phyloP scores from a whole-genome alignment of 768 basidiomycete species.

The Daedaleopsis sinensis region DNA sequence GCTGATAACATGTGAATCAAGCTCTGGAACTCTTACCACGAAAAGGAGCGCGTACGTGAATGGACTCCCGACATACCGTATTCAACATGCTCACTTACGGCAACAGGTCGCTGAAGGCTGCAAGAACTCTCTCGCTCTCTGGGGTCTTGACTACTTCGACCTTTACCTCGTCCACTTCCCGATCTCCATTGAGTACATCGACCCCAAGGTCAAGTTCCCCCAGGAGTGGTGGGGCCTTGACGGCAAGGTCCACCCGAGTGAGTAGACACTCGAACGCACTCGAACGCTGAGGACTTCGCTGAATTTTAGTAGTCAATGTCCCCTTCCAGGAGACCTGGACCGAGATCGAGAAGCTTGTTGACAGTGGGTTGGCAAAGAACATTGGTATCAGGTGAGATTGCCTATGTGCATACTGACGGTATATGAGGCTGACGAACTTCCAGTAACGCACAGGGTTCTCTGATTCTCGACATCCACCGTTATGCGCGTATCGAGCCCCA shows the following conservation, averaged over 20 bases:
- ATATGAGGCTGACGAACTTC: neutral
- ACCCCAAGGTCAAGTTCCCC: slow-evolving; percentile 75
- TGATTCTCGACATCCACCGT: slow-evolving; percentile 76
- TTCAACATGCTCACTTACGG: neutral
- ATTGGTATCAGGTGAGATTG: slow-evolving; percentile 69
- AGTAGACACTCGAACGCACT: slow-evolving; percentile 23
- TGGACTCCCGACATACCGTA: slow-evolving; percentile 3
- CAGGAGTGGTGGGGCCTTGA: slow-evolving; percentile 83
- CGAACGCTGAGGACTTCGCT: neutral
- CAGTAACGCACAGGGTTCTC: slow-evolving; percentile 74
- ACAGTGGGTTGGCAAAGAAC: slow-evolving; percentile 70
- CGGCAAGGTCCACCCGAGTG: slow-evolving; percentile 66
- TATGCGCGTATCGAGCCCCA: slow-evolving; percentile 70
- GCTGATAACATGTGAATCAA: slow-evolving; percentile 28
- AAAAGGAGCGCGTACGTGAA: slow-evolving; percentile 64
- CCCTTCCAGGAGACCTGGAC: slow-evolving; percentile 84
- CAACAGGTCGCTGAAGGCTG: slow-evolving; percentile 53
- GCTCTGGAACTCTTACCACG: slow-evolving; percentile 92
- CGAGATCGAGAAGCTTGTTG: slow-evolving; percentile 80
- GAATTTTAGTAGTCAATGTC: slow-evolving; percentile 49
- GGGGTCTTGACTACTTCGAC: slow-evolving; percentile 88
- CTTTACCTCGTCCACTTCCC: slow-evolving; percentile 88
- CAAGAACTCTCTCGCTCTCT: slow-evolving; percentile 70
- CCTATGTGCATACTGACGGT: neutral
- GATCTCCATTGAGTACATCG: slow-evolving; percentile 78